Conservation (phyloP, 164 flowering plant species). For the Aristolochia contorta region DNA sequence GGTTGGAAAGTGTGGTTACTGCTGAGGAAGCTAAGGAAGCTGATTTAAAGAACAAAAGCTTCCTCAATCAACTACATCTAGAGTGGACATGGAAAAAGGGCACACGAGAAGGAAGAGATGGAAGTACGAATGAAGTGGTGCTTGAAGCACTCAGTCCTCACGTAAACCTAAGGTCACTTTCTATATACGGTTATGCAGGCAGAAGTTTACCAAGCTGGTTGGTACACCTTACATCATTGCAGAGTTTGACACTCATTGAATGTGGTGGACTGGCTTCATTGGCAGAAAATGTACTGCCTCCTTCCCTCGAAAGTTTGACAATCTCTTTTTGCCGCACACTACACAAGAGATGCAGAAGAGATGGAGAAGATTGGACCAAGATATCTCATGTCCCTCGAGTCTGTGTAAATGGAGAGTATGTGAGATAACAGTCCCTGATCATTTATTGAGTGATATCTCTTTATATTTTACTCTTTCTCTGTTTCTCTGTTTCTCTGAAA, state of each 20-base stretch:
- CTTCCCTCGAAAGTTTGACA: background rate
- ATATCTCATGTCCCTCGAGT: conserved; percentile 4
- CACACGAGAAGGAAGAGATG: background rate
- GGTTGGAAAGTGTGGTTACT: conserved; percentile 25
- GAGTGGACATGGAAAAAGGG: conserved; percentile 14
- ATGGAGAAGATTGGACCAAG: conserved; percentile 11
- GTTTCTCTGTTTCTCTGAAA: too few species aligned
- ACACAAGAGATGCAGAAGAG: conserved; percentile 2
- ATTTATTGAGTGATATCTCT: too few species aligned
- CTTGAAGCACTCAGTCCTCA: conserved; percentile 19
- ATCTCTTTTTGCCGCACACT: conserved; percentile 1
- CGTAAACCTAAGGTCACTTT: conserved; percentile 13
- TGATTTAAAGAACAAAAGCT: conserved; percentile 14
- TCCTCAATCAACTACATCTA: conserved; percentile 16
- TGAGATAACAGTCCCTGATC: too few species aligned
- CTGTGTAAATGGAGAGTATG: too few species aligned
- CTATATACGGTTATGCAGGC: conserved; percentile 15
- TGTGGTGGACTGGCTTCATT: conserved; percentile 3
- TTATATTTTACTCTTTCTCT: too few species aligned
- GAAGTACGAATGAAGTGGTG: background rate
- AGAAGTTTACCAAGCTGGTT: conserved; percentile 27
- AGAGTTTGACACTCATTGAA: conserved; percentile 1
- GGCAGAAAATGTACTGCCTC: conserved; percentile 4
- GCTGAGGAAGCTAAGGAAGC: conserved; percentile 21
- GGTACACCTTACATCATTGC: conserved; percentile 9